phyloP scores from a whole-genome alignment of 139 green algal species.

The Nannochloris sp. region DNA sequence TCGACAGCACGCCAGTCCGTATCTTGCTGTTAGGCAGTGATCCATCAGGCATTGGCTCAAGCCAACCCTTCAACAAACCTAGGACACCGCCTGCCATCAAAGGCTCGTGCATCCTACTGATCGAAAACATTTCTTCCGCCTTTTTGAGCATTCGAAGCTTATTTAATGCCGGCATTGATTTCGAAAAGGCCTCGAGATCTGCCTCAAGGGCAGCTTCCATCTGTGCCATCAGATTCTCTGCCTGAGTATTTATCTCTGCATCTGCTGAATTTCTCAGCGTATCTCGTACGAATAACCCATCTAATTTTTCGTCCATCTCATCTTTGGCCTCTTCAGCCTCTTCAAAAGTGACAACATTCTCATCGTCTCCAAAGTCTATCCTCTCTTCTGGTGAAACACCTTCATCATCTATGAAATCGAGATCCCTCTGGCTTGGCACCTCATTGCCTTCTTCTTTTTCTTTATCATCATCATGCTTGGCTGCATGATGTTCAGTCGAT shows the following conservation, averaged over 20 bases:
- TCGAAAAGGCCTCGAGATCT: conserved; percentile 38
- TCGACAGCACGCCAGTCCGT: conserved; percentile 31
- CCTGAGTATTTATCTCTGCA: conserved; percentile 14
- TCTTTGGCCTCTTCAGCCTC: conserved; percentile 10
- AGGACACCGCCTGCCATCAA: conserved; percentile 50
- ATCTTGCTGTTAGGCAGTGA: conserved; percentile 55
- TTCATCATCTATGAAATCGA: conserved; percentile 27
- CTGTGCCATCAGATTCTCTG: conserved; percentile 32
- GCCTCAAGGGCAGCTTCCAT: conserved; percentile 50
- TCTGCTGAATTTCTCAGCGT: not conserved
- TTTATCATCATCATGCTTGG: not conserved
- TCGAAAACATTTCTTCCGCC: conserved; percentile 37
- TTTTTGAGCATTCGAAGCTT: conserved; percentile 52
- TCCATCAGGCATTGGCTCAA: conserved; percentile 54
- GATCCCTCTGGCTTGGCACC: conserved; percentile 15
- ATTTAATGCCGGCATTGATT: conserved; percentile 35
- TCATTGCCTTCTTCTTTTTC: conserved; percentile 32
- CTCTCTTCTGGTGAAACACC: conserved; percentile 9
- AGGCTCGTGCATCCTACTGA: conserved; percentile 45
- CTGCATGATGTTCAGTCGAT: not conserved
- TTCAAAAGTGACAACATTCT: conserved; percentile 10
- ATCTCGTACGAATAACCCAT: not conserved
- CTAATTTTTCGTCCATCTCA: conserved; percentile 13
- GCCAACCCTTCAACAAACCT: conserved; percentile 52
- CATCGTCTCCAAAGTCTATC: conserved; percentile 24